Percentiles rank a stretch among this genome's conserved stretches.
These are phyloP conservation scores for Byssothecium circinans DNA, from an alignment of 2,329 filamentous ascomycete genomes.

Conservation along the genomic window DNA sequence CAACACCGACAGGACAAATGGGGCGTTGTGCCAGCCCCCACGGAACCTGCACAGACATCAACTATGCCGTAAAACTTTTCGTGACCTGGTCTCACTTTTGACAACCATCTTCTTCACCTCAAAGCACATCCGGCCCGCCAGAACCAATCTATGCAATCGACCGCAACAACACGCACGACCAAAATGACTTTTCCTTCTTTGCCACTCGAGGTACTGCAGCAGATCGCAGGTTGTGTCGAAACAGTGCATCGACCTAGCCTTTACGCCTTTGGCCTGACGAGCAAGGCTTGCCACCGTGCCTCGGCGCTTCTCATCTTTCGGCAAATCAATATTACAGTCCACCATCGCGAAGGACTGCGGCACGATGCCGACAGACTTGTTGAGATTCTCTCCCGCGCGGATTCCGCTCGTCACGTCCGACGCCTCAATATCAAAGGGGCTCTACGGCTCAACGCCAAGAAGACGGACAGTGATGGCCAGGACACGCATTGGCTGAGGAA, in stretches of 20 bases:
- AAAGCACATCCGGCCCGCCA: too few relatives aligned
- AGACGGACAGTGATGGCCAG: conserved; percentile 1
- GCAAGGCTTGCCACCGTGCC: conserved; percentile 20
- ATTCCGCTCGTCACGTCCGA: conserved; percentile 18
- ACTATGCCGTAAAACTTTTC: too few relatives aligned
- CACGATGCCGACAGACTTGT: conserved; percentile 14
- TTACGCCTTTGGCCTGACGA: conserved; percentile 18
- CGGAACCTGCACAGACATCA: too few relatives aligned
- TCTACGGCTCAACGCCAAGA: conserved; percentile 10
- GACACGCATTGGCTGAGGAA: conserved; percentile 3
- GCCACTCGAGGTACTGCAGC: conserved; percentile 21
- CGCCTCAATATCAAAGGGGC: conserved; percentile 20
- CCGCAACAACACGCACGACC: too few relatives aligned
- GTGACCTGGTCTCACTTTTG: too few relatives aligned
- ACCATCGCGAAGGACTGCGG: conserved; percentile 11
- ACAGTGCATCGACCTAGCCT: conserved; percentile 19
- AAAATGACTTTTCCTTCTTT: conserved; percentile 12
- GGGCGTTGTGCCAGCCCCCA: too few relatives aligned
- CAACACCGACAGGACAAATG: too few relatives aligned
- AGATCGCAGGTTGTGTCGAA: conserved; percentile 19
- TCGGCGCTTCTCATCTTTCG: conserved; percentile 16
- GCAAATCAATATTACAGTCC: conserved; percentile 12
- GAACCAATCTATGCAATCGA: too few relatives aligned
- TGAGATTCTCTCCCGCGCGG: conserved; percentile 14
- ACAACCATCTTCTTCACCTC: too few relatives aligned